Base-by-base conservation (phyloP, 257 asterid genomes). In the Euphrasia confusa region DNA sequence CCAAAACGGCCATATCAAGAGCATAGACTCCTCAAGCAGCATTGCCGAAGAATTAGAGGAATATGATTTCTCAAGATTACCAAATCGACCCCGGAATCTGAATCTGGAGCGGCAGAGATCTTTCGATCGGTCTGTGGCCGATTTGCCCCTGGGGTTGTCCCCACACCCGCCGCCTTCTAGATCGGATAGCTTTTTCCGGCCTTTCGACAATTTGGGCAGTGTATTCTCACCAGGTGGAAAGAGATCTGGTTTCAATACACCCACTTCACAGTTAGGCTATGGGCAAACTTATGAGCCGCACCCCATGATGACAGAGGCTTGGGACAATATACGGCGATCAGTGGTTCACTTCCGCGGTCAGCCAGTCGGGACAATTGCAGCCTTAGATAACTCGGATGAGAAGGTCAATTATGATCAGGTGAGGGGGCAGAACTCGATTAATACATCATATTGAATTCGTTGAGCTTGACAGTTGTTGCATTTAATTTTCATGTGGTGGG, bases 351-450 rank as follows among this genome's bases (percentile, higher is more conserved):
- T 88, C 54, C 92, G 95, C 0, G 95, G 96, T 21, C 76, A 74
- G 32, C 90, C 96, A 42, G 96, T 85, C 60, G 95, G 96, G 68
- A 88, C 96, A 6, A 85, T 88, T 53, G 96, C 96, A 15, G 96
- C 95, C 6, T 67, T 72, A 42, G 96, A 88, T 64, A 85, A 64
- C 74, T 85, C 90, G 9, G 96, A 88, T 32, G 96, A 88, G 63
- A 88, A 80, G 54, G 90, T 88, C 40, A 88, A 88, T 83, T 88
- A 88, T 40, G 96, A 88, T 77, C 95, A 85, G 96, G 95, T 88
- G 72, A 76, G 55, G 64, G 10, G 15, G 40, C 14, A 24, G 27
- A 60, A 56, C 14, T 2, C n/a, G 2, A 40, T 42, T 65, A 33
- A 58, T 54, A 6, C 5, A 0, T 55, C 1, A 21, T 21, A 21